phyloP scores from a whole-genome alignment of 2,329 filamentous ascomycete species.

The Huntiella savannae region DNA sequence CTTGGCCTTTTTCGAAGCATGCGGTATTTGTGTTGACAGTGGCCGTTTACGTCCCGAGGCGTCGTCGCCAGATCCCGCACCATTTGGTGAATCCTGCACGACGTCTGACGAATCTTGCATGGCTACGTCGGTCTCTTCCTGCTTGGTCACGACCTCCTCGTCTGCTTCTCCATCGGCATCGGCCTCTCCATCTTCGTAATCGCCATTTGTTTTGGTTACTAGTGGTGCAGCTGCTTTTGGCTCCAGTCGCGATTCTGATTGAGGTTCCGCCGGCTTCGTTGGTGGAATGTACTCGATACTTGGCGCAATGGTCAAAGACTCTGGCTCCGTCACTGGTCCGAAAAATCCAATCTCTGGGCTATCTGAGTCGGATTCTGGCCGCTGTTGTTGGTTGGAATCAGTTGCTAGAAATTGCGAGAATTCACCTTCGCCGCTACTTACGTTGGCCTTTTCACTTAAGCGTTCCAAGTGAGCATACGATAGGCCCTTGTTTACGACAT shows the following conservation, averaged over 20 bases:
- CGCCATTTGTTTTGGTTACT: not conserved
- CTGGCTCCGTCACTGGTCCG: slow-evolving; percentile 22
- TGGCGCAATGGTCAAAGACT: too few species aligned
- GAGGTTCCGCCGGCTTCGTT: not conserved
- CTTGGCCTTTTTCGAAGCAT: slow-evolving; percentile 10
- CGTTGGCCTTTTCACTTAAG: slow-evolving; percentile 19
- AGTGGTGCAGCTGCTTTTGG: not conserved
- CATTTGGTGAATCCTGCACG: slow-evolving; percentile 5
- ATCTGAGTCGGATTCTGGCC: not conserved
- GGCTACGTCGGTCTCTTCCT: slow-evolving; percentile 8
- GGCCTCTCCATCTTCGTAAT: slow-evolving; percentile 19
- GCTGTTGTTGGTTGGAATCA: not conserved
- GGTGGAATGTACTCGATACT: not conserved
- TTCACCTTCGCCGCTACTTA: too few species aligned
- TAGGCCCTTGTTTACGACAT: slow-evolving; percentile 43
- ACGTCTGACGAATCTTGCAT: slow-evolving; percentile 9
- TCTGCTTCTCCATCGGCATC: slow-evolving; percentile 14
- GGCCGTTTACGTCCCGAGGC: slow-evolving; percentile 7
- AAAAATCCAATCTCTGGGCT: slow-evolving; percentile 27
- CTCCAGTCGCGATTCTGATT: too few species aligned
- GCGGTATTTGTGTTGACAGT: slow-evolving; percentile 7
- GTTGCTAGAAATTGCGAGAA: not conserved
- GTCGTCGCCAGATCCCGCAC: slow-evolving; percentile 2
- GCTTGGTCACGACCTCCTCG: slow-evolving; percentile 10
- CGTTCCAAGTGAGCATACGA: slow-evolving; percentile 41